Conservation (phyloP, 2,329 filamentous ascomycete genomes). For the Helicocarpus griseus region DNA sequence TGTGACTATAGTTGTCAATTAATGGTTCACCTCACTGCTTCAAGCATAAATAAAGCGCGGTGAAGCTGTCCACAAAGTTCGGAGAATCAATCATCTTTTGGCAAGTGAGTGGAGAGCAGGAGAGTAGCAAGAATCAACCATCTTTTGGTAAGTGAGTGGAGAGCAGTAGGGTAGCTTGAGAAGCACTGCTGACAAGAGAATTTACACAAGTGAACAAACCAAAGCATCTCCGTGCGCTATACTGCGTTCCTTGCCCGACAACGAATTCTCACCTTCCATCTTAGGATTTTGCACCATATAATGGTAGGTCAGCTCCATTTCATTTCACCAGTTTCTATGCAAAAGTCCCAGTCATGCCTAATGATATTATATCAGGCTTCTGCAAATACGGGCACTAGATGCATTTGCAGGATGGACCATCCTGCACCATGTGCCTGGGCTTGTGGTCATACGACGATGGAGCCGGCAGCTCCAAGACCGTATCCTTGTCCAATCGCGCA, state of each 20-base stretch:
- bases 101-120: background rate
- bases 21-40: no score
- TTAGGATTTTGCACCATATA: background rate
- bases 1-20: no score
- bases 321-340: background rate
- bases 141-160: background rate
- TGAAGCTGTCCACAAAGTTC: background rate
- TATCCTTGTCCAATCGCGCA: background rate
- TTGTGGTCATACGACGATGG: slow-evolving; percentile 4
- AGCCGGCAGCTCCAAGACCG: background rate
- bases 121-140: background rate
- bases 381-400: background rate
- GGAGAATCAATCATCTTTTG: background rate
- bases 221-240: background rate
- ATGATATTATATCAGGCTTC: background rate
- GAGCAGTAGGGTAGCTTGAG: background rate
- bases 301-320: slow-evolving; percentile 2
- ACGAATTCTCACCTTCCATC: no score
- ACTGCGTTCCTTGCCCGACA: background rate
- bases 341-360: background rate
- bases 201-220: background rate
- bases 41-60: background rate
- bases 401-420: background rate
- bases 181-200: background rate
- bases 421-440: slow-evolving; percentile 1